phyloP scores from a whole-genome alignment of 2,329 filamentous ascomycete genomes.

The Phoma sp. region DNA sequence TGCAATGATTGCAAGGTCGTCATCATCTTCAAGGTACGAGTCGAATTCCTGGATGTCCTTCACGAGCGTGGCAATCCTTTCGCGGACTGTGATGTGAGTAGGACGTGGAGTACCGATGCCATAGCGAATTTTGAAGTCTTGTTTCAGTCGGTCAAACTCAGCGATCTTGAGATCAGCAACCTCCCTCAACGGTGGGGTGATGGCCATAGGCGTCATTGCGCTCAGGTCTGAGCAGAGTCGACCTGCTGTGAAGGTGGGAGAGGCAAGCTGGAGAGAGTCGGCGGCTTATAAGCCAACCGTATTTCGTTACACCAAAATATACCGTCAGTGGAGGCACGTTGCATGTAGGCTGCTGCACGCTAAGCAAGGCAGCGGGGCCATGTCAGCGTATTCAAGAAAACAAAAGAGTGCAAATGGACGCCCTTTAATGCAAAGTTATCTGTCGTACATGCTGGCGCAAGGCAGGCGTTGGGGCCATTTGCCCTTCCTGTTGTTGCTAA shows the following conservation, averaged over 20 bases:
- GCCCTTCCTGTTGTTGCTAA: background rate
- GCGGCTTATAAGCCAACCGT: background rate
- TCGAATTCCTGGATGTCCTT: conserved; percentile 48
- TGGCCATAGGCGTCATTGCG: conserved; percentile 15
- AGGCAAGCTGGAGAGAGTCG: background rate
- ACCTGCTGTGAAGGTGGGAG: background rate
- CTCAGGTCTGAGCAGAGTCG: background rate
- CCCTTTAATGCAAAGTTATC: conserved; percentile 1
- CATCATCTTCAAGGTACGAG: conserved; percentile 39
- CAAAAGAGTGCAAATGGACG: background rate
- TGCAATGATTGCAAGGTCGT: conserved; percentile 55
- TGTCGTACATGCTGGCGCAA: background rate
- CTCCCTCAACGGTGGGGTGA: conserved; percentile 30
- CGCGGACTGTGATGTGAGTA: conserved; percentile 35
- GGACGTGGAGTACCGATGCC: conserved; percentile 19
- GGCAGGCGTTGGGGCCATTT: background rate
- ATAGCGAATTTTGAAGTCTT: conserved; percentile 59
- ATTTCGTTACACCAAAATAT: background rate
- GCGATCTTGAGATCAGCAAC: conserved; percentile 56
- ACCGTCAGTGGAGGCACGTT: conserved; percentile 8
- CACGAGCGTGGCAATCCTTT: conserved; percentile 47
- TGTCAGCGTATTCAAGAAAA: background rate
- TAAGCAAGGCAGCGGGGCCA: background rate
- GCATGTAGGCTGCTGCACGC: background rate
- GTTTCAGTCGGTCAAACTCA: conserved; percentile 63